These are phyloP conservation scores for Exobasidium rhododendri DNA, from an alignment of 1,284 basidiomycete species.

Conservation along the genomic window DNA sequence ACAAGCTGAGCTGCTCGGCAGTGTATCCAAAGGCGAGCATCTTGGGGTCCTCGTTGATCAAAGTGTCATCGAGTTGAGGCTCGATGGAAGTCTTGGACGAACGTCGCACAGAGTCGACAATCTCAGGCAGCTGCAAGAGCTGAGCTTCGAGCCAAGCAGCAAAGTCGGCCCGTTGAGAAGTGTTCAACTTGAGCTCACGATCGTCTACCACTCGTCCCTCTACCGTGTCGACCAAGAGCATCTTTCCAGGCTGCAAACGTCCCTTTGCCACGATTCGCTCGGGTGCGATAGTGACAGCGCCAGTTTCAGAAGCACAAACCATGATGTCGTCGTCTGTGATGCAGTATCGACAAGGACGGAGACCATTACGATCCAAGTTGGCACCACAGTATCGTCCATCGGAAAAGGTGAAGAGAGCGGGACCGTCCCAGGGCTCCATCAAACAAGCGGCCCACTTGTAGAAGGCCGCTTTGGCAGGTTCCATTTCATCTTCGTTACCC, in stretches of 20 bases:
- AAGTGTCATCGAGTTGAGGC: conserved; percentile 38
- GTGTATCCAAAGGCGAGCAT: conserved; percentile 52
- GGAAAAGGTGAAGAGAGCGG: conserved; percentile 53
- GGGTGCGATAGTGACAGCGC: conserved; percentile 48
- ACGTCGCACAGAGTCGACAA: conserved; percentile 39
- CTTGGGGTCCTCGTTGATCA: conserved; percentile 47
- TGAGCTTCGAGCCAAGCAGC: conserved; percentile 53
- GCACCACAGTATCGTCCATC: conserved; percentile 55
- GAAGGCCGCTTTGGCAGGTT: conserved; percentile 52
- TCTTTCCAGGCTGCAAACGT: conserved; percentile 51
- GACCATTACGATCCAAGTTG: conserved; percentile 53
- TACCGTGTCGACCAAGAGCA: conserved; percentile 53
- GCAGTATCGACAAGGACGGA: conserved; percentile 52
- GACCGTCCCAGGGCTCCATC: conserved; percentile 54
- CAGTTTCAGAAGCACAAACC: conserved; percentile 53
- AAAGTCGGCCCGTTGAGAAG: conserved; percentile 50
- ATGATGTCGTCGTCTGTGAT: conserved; percentile 54
- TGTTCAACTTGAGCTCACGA: conserved; percentile 50
- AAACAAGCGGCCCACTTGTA: conserved; percentile 53
- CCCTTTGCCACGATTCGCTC: conserved; percentile 47
- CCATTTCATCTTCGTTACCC: conserved; percentile 42
- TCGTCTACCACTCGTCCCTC: conserved; percentile 53
- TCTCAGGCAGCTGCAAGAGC: conserved; percentile 41
- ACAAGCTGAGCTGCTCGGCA: conserved; percentile 46
- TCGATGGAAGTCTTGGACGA: conserved; percentile 29